These are phyloP conservation scores for Diplodia intermedia DNA, from an alignment of 2,329 filamentous ascomycete species.

Conservation along the genomic window DNA sequence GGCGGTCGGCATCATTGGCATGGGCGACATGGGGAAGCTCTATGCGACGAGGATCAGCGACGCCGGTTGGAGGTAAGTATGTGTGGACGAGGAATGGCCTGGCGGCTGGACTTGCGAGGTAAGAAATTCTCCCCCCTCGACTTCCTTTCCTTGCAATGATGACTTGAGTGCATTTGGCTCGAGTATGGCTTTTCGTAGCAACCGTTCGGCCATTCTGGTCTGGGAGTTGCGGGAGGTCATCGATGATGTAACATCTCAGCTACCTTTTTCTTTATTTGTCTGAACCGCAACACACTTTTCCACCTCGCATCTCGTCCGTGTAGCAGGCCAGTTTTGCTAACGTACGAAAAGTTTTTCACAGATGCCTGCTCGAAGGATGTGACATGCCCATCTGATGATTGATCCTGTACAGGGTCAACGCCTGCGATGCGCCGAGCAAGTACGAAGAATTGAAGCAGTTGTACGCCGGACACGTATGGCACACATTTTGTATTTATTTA, in stretches of 20 bases:
- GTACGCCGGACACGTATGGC: constrained; percentile 84
- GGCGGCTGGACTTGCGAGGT: constrained; percentile 41
- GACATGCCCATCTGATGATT: constrained; percentile 35
- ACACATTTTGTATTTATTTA: constrained; percentile 40
- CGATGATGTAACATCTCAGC: constrained; percentile 99
- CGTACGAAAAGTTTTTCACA: constrained; percentile 38
- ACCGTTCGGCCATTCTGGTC: constrained; percentile 78
- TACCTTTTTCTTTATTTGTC: constrained; percentile 89
- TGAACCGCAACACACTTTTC: constrained; percentile 62
- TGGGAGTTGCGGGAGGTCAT: constrained; percentile 67
- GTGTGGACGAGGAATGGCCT: constrained; percentile 38
- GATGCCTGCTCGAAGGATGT: constrained; percentile 5
- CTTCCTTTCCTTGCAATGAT: constrained; percentile 69
- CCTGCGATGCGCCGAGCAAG: constrained; percentile 91
- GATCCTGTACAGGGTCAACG: constrained; percentile 75
- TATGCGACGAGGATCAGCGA: constrained; percentile 87
- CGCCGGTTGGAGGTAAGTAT: constrained; percentile 92
- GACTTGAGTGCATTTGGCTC: constrained; percentile 99
- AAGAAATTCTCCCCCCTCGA: constrained; percentile 39
- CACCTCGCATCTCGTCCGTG: neutral
- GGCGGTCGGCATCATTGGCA: constrained; percentile 87
- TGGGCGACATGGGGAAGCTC: constrained; percentile 99
- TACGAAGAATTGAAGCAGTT: constrained; percentile 81
- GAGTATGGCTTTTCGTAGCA: constrained; percentile 77
- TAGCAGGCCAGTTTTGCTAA: constrained; percentile 18